A percentile compares a stretch with the other conserved stretches of the same genome.
phyloP scores from a whole-genome alignment of 2,329 filamentous ascomycete genomes.

The Verticillium longisporum region DNA sequence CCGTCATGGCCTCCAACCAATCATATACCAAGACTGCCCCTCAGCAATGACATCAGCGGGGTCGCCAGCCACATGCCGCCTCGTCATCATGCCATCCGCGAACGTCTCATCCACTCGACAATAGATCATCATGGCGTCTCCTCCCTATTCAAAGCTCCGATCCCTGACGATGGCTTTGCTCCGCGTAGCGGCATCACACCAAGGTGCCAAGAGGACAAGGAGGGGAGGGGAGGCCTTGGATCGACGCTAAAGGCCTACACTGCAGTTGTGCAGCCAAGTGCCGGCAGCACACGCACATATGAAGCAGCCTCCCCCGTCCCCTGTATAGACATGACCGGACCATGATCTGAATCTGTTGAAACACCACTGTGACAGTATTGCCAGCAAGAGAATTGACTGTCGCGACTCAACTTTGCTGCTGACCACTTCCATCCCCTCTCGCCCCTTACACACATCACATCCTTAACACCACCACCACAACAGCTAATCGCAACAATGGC shows the following conservation, averaged over 20 bases:
- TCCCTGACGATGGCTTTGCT: background rate
- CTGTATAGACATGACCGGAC: background rate
- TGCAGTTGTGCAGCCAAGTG: background rate
- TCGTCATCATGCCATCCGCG: background rate
- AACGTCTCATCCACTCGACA: background rate
- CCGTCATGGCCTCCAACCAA: background rate
- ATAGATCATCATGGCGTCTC: background rate
- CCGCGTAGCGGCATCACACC: background rate
- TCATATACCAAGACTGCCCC: background rate
- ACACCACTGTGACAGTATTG: background rate
- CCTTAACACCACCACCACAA: background rate
- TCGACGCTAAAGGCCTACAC: background rate
- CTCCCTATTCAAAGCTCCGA: background rate
- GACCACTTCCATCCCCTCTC: background rate
- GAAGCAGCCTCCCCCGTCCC: background rate
- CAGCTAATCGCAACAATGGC: constrained; percentile 41
- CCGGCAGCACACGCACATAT: background rate
- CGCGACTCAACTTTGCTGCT: no score
- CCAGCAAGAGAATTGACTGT: background rate
- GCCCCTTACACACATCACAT: background rate
- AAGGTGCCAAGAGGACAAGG: background rate
- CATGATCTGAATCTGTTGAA: background rate
- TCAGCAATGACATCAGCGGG: background rate
- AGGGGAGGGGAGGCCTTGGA: background rate
- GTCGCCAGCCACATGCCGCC: background rate